Base-by-base conservation (phyloP, 2,329 filamentous ascomycete genomes). In the Harringtonia aguacate region DNA sequence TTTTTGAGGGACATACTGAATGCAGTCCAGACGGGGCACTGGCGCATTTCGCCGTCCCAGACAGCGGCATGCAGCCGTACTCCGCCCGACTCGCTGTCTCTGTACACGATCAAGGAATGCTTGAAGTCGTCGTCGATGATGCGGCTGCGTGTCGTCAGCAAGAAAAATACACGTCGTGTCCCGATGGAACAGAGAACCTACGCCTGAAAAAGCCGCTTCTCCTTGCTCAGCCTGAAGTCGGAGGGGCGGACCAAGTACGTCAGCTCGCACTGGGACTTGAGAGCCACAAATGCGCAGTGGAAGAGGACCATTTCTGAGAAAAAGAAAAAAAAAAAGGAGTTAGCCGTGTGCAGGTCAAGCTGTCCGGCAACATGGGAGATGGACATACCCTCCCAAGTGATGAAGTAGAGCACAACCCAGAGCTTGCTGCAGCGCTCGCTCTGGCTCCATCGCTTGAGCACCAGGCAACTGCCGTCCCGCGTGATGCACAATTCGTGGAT, bases 11-110 rank as follows among this genome's bases (percentile, higher is more conserved):
- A 52, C 69, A 22, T 61, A 79, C 76, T 61, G 52, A 81, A 81
- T 3, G 77, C 76, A 3, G 77, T 81, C 77, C 77, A 81, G 9
- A 81, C 67, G 1, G 77, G 77, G 51, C 73, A 77, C 41, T 63
- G 63, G 27, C 61, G 64, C 40, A 78, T 54, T 41, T 71, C 67
- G 3, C 74, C 76, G n/a, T 72, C 68, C 63, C 66, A 70, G 0
- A 76, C 68, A 2, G 72, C 65, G 13, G 74, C 72, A 39, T 79
- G 75, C 1, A 81, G 67, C 13, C 77, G 70, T 3, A 73, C 46
- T 3, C 68, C 69, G 10, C 61, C 58, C 1, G 69, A 73, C 21
- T 64, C 58, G 2, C 50, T 41, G 50, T 81, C 76, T 47, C 72
- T 59, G 45, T 70, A 74, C 2, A 81, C 69, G 14, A 69, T 67